A percentile compares a stretch with the other conserved stretches of the same genome.
phyloP scores from a whole-genome alignment of 768 basidiomycete genomes.

The Podaxis carcinomalis region DNA sequence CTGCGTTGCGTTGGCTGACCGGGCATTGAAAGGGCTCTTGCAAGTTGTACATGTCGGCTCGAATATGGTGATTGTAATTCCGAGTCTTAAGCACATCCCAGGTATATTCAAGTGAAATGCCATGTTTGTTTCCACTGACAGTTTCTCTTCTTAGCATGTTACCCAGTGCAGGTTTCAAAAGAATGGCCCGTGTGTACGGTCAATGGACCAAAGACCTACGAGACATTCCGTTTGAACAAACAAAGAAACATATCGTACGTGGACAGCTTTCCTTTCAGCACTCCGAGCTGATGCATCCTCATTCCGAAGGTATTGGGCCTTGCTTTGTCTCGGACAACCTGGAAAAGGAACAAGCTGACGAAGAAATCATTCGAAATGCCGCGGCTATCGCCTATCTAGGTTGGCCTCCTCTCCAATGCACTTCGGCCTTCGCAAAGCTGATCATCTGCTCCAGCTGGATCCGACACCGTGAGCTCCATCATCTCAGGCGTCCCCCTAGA shows the following conservation, averaged over 20 bases:
- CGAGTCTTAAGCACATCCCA: conserved; percentile 26
- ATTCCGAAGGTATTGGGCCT: conserved; percentile 21
- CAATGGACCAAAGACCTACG: conserved; percentile 16
- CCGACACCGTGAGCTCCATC: neutral
- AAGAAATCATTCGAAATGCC: conserved; percentile 24
- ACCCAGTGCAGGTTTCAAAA: conserved; percentile 32
- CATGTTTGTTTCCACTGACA: neutral
- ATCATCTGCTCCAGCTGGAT: conserved; percentile 9
- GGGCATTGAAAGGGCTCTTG: conserved; percentile 17
- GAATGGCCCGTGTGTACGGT: conserved; percentile 23
- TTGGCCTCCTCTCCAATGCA: conserved; percentile 17
- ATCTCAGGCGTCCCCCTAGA: neutral
- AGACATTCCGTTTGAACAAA: conserved; percentile 24
- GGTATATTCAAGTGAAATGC: conserved; percentile 13
- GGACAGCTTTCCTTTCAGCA: neutral
- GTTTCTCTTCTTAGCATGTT: conserved; percentile 23
- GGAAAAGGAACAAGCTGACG: conserved; percentile 19
- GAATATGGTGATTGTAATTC: conserved; percentile 36
- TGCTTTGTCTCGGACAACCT: conserved; percentile 25
- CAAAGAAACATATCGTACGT: conserved; percentile 24
- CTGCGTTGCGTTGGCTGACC: conserved; percentile 26
- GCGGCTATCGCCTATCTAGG: conserved; percentile 38
- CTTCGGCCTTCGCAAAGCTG: conserved; percentile 1
- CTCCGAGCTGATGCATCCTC: neutral
- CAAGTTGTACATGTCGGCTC: conserved; percentile 31